Conservation (phyloP, 768 basidiomycete genomes). For the Boletus subparvulus region DNA sequence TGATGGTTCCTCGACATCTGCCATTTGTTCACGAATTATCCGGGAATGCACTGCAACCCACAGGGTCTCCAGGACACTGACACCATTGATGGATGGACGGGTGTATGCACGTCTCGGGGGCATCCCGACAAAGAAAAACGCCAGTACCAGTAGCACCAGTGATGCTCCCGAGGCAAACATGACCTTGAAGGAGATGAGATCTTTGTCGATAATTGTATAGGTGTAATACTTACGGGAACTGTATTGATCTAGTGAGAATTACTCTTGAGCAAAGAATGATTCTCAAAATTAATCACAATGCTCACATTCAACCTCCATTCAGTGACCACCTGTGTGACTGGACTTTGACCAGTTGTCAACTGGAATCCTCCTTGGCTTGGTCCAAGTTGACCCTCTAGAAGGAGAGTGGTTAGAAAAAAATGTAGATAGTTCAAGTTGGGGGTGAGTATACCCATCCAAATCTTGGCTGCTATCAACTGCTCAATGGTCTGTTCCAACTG, state of each 20-base stretch:
- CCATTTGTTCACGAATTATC: background rate
- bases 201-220: background rate
- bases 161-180: constrained; percentile 4
- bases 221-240: constrained; percentile 10
- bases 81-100: background rate
- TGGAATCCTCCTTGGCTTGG: constrained; percentile 6
- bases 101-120: background rate
- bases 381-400: constrained; percentile 11
- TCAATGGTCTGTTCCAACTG: constrained; percentile 3
- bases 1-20: background rate
- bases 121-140: background rate
- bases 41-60: constrained; percentile 10
- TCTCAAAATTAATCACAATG: background rate
- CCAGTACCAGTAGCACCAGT: background rate
- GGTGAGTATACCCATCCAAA: constrained; percentile 18
- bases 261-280: background rate
- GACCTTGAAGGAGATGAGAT: background rate
- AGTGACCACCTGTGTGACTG: constrained; percentile 6
- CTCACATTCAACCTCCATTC: constrained; percentile 17
- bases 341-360: background rate
- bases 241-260: constrained; percentile 8
- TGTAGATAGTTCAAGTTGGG: too few species aligned
- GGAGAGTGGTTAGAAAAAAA: background rate
- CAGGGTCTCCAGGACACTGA: constrained; percentile 12
- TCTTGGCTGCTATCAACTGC: background rate